A percentile compares a stretch with the other conserved stretches of the same genome.
Evolutionary conservation across 225 moss, liverwort and hornwort species (phyloP).

Genomic region (Bryoerythrophyllum caledonicum): DNA sequence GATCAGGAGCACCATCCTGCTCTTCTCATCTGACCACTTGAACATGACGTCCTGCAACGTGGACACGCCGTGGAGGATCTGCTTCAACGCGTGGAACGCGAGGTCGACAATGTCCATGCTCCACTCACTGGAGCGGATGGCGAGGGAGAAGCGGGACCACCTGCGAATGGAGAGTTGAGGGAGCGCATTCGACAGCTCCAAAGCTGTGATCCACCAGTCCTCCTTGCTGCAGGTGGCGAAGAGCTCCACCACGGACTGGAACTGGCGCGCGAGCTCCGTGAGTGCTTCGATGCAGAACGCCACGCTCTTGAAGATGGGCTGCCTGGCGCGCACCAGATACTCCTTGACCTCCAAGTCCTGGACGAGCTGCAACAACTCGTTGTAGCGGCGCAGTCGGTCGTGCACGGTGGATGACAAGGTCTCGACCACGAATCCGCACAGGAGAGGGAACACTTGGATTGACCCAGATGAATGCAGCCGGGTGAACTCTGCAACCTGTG

Average conservation of each 20-base stretch:
- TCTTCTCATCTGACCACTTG: constrained; percentile 37
- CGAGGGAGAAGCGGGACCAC: constrained; percentile 48
- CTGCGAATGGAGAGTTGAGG: constrained; percentile 29
- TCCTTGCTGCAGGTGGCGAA: constrained; percentile 31
- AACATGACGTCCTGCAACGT: constrained; percentile 24
- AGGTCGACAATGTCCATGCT: constrained; percentile 48
- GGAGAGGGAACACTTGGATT: constrained; percentile 33
- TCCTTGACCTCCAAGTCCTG: constrained; percentile 14
- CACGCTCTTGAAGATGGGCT: constrained; percentile 38
- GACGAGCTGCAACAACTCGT: constrained; percentile 21
- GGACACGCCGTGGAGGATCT: constrained; percentile 6
- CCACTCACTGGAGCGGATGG: constrained; percentile 45
- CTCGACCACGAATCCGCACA: constrained; percentile 40
- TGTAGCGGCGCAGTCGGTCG: constrained; percentile 27
- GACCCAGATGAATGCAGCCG: constrained; percentile 11
- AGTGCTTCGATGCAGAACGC: constrained; percentile 45
- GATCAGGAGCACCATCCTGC: constrained; percentile 29
- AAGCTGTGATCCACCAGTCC: constrained; percentile 41
- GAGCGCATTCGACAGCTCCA: constrained; percentile 35
- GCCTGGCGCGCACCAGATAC: background rate
- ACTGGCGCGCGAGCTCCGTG: constrained; percentile 29
- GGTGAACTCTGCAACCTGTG: constrained; percentile 18
- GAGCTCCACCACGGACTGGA: constrained; percentile 31
- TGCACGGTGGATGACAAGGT: constrained; percentile 27
- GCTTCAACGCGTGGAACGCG: constrained; percentile 33